These are phyloP conservation scores for Elaeis oleifera DNA, from an alignment of 202 grass and related monocot species.

Conservation along the genomic window DNA sequence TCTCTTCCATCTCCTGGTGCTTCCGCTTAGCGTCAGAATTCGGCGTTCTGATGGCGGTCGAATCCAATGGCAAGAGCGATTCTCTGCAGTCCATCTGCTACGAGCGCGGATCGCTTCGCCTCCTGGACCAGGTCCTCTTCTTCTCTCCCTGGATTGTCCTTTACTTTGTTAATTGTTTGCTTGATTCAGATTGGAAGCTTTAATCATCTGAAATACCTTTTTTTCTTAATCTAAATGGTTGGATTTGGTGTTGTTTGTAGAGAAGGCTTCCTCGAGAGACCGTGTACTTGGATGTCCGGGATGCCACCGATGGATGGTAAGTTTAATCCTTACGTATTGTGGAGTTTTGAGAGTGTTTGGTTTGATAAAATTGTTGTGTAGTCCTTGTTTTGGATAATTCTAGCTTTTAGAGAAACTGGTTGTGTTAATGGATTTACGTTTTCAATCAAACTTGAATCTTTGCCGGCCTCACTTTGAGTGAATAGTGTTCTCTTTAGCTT, in stretches of 20 bases:
- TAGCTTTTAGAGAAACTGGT: too few relatives aligned
- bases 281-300: constrained; percentile 57
- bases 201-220: too few relatives aligned
- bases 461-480: too few relatives aligned
- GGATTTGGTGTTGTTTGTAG: constrained; percentile 19
- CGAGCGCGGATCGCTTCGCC: constrained; percentile 64
- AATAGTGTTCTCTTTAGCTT: too few relatives aligned
- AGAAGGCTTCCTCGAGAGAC: constrained; percentile 70
- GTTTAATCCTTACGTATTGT: constrained; percentile 1
- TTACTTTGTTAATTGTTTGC: too few relatives aligned
- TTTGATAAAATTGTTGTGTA: neutral
- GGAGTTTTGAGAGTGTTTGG: neutral
- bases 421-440: too few relatives aligned
- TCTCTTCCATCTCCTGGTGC: too few relatives aligned
- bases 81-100: constrained; percentile 70
- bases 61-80: constrained; percentile 15
- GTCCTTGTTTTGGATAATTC: too few relatives aligned
- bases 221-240: neutral
- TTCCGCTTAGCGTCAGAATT: constrained; percentile 13
- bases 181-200: too few relatives aligned
- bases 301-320: constrained; percentile 74
- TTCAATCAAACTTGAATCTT: too few relatives aligned
- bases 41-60: constrained; percentile 22
- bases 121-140: constrained; percentile 67
- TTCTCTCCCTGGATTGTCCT: too few relatives aligned